These are phyloP conservation scores for Cryptococcus sp. DNA, from an alignment of 1,284 basidiomycete species.

Conservation along the genomic window DNA sequence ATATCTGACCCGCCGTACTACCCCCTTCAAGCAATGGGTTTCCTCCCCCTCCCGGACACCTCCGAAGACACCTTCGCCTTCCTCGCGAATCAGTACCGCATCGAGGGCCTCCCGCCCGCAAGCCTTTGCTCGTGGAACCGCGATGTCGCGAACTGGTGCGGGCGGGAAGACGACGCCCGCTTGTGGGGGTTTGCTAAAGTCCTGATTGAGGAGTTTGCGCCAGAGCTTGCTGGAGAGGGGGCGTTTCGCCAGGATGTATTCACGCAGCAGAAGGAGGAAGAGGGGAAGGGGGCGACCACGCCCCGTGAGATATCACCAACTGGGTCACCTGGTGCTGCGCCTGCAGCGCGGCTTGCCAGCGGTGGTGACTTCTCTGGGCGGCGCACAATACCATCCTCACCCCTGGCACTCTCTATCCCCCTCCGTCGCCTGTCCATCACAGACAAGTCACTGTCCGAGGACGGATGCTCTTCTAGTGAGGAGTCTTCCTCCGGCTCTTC, in stretches of 20 bases:
- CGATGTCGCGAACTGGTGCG: constrained; percentile 59
- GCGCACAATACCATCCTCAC: too few relatives aligned
- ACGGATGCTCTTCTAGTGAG: too few relatives aligned
- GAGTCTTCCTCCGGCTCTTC: too few relatives aligned
- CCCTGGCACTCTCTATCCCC: too few relatives aligned
- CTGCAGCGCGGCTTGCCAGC: too few relatives aligned
- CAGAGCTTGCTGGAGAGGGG: constrained; percentile 8
- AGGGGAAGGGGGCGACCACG: too few relatives aligned
- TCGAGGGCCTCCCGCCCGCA: constrained; percentile 58
- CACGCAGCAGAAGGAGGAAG: not conserved
- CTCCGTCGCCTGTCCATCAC: too few relatives aligned
- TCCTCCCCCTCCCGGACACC: constrained; percentile 25
- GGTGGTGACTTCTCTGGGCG: too few relatives aligned
- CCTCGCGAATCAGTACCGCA: constrained; percentile 64
- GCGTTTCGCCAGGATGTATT: constrained; percentile 33
- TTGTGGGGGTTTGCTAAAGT: constrained; percentile 66
- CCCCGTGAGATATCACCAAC: too few relatives aligned
- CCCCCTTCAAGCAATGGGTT: constrained; percentile 36
- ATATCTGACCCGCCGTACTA: constrained; percentile 46
- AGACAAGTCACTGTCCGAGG: too few relatives aligned
- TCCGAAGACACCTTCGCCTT: constrained; percentile 58
- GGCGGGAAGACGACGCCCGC: constrained; percentile 62
- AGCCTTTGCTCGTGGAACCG: constrained; percentile 53
- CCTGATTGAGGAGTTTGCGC: constrained; percentile 53
- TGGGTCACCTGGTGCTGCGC: too few relatives aligned